Evolutionary conservation across 768 basidiomycete species (phyloP).

Genomic region (Mycena leptocephala): DNA sequence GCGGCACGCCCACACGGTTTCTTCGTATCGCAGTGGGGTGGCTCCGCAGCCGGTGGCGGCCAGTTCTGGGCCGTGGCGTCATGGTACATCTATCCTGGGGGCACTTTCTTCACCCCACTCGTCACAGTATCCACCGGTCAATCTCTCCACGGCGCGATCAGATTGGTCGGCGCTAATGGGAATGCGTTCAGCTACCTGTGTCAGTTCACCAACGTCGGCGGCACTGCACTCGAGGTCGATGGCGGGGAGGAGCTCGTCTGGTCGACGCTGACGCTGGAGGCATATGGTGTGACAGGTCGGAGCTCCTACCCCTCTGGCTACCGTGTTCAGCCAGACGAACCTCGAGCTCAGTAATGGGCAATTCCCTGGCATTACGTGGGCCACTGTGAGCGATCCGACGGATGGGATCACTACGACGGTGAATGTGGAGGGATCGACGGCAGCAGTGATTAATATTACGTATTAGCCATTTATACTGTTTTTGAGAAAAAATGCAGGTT

Average conservation of each 20-base stretch:
- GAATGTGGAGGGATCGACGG: background rate
- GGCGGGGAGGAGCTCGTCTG: conserved; percentile 8
- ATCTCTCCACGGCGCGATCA: conserved; percentile 5
- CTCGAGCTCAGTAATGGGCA: background rate
- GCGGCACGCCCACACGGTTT: background rate
- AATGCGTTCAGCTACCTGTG: conserved; percentile 12
- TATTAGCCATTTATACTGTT: too few relatives aligned
- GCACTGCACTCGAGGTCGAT: conserved; percentile 4
- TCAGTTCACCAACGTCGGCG: conserved; percentile 16
- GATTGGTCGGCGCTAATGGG: background rate
- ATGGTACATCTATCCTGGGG: conserved; percentile 16
- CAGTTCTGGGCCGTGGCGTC: conserved; percentile 18
- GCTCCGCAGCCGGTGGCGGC: conserved; percentile 30
- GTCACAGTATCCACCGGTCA: conserved; percentile 18
- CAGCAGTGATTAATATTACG: background rate
- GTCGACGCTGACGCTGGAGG: background rate
- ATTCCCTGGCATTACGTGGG: background rate
- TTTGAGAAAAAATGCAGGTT: too few relatives aligned
- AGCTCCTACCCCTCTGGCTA: conserved; percentile 15
- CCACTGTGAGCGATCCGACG: background rate
- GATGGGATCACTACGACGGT: conserved; percentile 15
- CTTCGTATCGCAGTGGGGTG: conserved; percentile 12
- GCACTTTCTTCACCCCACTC: conserved; percentile 4
- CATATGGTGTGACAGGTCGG: background rate
- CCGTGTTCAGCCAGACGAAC: conserved; percentile 10